These are phyloP conservation scores for Fonsecaea pedrosoi DNA, from an alignment of 2,329 filamentous ascomycete species.

Conservation along the genomic window DNA sequence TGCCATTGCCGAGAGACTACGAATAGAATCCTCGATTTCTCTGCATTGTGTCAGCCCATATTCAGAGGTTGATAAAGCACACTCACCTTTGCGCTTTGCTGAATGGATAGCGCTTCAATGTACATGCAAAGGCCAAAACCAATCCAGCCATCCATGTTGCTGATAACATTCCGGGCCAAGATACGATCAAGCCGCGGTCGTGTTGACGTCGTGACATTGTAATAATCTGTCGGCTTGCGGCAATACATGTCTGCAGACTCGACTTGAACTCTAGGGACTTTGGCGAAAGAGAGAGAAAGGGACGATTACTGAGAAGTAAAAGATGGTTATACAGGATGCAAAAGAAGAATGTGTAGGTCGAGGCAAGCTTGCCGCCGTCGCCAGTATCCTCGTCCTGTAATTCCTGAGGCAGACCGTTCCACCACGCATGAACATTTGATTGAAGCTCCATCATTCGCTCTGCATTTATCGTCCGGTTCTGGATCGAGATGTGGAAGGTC, in stretches of 20 bases:
- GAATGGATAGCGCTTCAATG: conserved; percentile 21
- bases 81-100: conserved; percentile 26
- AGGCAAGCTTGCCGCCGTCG: conserved; percentile 15
- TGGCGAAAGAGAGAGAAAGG: conserved; percentile 46
- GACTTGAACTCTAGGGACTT: conserved; percentile 47
- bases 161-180: conserved; percentile 48
- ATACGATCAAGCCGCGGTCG: conserved; percentile 43
- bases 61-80: not conserved
- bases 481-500: conserved; percentile 48
- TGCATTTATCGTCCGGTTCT: conserved; percentile 45
- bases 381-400: conserved; percentile 25
- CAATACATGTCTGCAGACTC: conserved; percentile 48
- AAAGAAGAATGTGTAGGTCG: conserved; percentile 43
- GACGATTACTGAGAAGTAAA: conserved; percentile 48
- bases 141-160: conserved; percentile 49
- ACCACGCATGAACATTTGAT: conserved; percentile 50
- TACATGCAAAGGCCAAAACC: conserved; percentile 48
- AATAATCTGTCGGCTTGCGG: conserved; percentile 47
- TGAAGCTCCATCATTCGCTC: conserved; percentile 46
- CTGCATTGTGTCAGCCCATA: not conserved
- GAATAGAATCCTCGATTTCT: conserved; percentile 23
- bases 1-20: conserved; percentile 14
- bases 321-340: conserved; percentile 48
- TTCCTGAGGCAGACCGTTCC: conserved; percentile 44
- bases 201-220: conserved; percentile 44